Evolutionary conservation across 2,329 filamentous ascomycete species (phyloP).

Genomic region (Cylindrodendrum hubeiense): DNA sequence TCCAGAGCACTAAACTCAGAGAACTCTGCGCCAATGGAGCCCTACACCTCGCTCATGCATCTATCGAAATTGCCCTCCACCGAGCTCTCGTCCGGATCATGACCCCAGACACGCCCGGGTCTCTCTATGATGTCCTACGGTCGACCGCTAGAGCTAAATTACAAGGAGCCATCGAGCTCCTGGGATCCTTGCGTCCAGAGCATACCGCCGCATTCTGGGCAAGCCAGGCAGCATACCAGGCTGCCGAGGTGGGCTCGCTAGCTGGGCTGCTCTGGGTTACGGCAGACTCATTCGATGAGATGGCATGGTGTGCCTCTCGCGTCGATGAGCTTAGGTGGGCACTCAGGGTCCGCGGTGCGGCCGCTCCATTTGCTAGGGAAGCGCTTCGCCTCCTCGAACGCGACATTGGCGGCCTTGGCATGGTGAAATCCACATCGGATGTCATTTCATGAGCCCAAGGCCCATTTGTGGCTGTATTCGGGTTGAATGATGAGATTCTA

Average conservation of each 20-base stretch:
- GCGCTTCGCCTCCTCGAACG: constrained; percentile 55
- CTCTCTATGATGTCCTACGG: constrained; percentile 49
- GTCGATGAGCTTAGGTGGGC: constrained; percentile 57
- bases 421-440: constrained; percentile 39
- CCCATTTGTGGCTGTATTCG: neutral
- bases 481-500: neutral
- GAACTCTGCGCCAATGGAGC: constrained; percentile 58
- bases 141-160: constrained; percentile 55
- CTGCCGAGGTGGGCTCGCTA: constrained; percentile 57
- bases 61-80: constrained; percentile 64
- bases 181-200: constrained; percentile 57
- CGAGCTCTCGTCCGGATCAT: constrained; percentile 61
- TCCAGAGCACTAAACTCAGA: constrained; percentile 56
- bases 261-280: constrained; percentile 57
- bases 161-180: constrained; percentile 54
- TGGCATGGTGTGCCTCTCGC: constrained; percentile 54
- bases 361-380: constrained; percentile 54
- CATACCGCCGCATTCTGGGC: constrained; percentile 61
- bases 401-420: constrained; percentile 45
- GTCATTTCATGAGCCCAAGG: constrained; percentile 17
- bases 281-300: constrained; percentile 52
- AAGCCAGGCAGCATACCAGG: constrained; percentile 57
- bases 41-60: constrained; percentile 64
- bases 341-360: constrained; percentile 54
- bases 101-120: constrained; percentile 45